These are phyloP conservation scores for Didymosphaeria variabile DNA, from an alignment of 2,329 filamentous ascomycete genomes.

Conservation along the genomic window DNA sequence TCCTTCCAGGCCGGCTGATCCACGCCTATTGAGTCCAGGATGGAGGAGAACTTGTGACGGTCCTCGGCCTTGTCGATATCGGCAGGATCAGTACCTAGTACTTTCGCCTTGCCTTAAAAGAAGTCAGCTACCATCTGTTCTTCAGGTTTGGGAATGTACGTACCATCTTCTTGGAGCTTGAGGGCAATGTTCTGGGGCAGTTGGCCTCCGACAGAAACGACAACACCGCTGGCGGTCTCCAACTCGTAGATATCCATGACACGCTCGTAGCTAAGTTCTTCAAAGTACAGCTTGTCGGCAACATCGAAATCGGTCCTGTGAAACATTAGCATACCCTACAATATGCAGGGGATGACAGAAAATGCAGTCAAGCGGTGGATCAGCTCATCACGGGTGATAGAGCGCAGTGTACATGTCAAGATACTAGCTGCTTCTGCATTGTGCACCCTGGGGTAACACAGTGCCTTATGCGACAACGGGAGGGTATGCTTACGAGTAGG, in stretches of 20 bases:
- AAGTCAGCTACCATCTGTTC: too few species aligned
- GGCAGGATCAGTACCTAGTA: slow-evolving; percentile 89
- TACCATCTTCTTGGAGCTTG: slow-evolving; percentile 85
- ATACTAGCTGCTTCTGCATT: too few species aligned
- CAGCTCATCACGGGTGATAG: too few species aligned
- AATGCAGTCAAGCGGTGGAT: too few species aligned
- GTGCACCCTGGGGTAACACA: too few species aligned
- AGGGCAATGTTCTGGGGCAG: slow-evolving; percentile 97
- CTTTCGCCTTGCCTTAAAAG: slow-evolving; percentile 69
- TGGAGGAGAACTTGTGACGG: slow-evolving; percentile 97
- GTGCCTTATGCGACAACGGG: too few species aligned
- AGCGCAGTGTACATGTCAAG: too few species aligned
- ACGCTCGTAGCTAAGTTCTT: slow-evolving; percentile 94
- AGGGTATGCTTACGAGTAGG: too few species aligned
- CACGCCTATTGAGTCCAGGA: slow-evolving; percentile 94
- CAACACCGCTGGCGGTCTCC: slow-evolving; percentile 83
- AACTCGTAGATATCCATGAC: slow-evolving; percentile 99
- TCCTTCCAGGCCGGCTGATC: slow-evolving; percentile 99
- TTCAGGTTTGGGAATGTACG: too few species aligned
- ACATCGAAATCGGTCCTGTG: slow-evolving; percentile 94
- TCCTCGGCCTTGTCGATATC: slow-evolving; percentile 99
- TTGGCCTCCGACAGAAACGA: slow-evolving; percentile 95
- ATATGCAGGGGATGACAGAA: too few species aligned
- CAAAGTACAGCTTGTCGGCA: slow-evolving; percentile 93
- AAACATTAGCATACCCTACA: too few species aligned